phyloP scores from a whole-genome alignment of 179 eudicot species.

The Carnegiea gigantea region DNA sequence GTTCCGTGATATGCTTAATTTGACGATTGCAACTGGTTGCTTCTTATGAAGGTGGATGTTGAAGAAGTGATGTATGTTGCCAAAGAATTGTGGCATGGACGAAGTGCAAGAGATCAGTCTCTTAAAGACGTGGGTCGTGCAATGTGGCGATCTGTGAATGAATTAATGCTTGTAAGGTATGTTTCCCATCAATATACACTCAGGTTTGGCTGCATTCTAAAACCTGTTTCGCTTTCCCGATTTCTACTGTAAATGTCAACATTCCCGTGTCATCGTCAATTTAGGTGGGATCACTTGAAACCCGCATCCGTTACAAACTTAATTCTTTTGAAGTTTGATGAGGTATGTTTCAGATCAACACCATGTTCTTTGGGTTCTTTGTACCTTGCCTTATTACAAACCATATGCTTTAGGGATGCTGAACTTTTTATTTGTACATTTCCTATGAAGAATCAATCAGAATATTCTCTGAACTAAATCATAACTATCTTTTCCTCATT shows the following conservation, averaged over 20 bases:
- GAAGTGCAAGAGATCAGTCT: constrained; percentile 85
- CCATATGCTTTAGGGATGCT: too few relatives aligned
- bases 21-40: constrained; percentile 4
- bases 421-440: background rate
- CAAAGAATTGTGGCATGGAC: constrained; percentile 94
- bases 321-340: constrained; percentile 76
- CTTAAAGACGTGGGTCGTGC: constrained; percentile 80
- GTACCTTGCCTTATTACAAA: background rate
- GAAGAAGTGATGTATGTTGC: constrained; percentile 86
- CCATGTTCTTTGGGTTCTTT: background rate
- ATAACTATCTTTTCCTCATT: background rate
- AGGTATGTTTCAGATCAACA: constrained; percentile 49
- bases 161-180: constrained; percentile 91
- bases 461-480: background rate
- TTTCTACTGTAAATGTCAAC: background rate
- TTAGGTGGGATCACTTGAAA: constrained; percentile 83
- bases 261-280: constrained; percentile 18
- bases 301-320: constrained; percentile 87
- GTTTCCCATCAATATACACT: background rate
- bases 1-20: constrained; percentile 1
- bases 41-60: constrained; percentile 75
- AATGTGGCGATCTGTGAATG: constrained; percentile 95
- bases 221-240: background rate
- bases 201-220: background rate
- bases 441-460: too few relatives aligned